A percentile compares a stretch with the other conserved stretches of the same genome.
These are phyloP conservation scores for Dichotomocladium elegans DNA, from an alignment of 371 early-diverging fungal genomes.

Conservation along the genomic window DNA sequence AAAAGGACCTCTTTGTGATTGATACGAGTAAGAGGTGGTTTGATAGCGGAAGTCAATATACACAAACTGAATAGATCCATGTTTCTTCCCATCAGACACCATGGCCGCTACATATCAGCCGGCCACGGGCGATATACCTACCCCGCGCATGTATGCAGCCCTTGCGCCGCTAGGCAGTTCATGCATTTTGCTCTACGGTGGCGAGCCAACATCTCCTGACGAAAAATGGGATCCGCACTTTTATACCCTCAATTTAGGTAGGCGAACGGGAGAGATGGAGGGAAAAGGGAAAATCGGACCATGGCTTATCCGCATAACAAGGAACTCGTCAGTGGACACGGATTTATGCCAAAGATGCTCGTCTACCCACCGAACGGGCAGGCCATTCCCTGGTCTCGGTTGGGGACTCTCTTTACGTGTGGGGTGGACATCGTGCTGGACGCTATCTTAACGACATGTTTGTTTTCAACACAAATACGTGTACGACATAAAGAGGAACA, in stretches of 20 bases:
- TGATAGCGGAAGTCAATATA: too few species aligned
- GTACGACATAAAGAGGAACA: slow-evolving; percentile 31
- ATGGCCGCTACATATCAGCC: slow-evolving; percentile 24
- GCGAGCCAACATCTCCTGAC: slow-evolving; percentile 29
- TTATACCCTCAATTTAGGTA: slow-evolving; percentile 34
- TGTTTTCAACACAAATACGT: slow-evolving; percentile 59
- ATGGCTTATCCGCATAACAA: neutral
- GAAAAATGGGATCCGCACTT: slow-evolving; percentile 37
- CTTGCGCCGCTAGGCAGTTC: slow-evolving; percentile 22
- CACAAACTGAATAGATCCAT: too few species aligned
- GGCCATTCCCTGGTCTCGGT: slow-evolving; percentile 66
- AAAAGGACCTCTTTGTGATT: slow-evolving; percentile 56
- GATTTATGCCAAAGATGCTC: slow-evolving; percentile 41
- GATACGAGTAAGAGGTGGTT: slow-evolving; percentile 60
- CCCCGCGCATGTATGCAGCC: slow-evolving; percentile 24
- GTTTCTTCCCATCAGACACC: slow-evolving; percentile 14
- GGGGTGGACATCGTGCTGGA: slow-evolving; percentile 69
- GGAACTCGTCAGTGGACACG: slow-evolving; percentile 47
- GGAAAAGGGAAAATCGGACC: neutral
- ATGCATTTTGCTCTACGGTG: slow-evolving; percentile 38
- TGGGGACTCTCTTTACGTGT: slow-evolving; percentile 58
- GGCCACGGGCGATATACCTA: slow-evolving; percentile 34
- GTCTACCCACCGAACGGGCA: slow-evolving; percentile 56
- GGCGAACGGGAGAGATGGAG: neutral
- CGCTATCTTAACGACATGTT: slow-evolving; percentile 60